These are phyloP conservation scores for Calocybe cyanea DNA, from an alignment of 768 basidiomycete species.

Conservation along the genomic window DNA sequence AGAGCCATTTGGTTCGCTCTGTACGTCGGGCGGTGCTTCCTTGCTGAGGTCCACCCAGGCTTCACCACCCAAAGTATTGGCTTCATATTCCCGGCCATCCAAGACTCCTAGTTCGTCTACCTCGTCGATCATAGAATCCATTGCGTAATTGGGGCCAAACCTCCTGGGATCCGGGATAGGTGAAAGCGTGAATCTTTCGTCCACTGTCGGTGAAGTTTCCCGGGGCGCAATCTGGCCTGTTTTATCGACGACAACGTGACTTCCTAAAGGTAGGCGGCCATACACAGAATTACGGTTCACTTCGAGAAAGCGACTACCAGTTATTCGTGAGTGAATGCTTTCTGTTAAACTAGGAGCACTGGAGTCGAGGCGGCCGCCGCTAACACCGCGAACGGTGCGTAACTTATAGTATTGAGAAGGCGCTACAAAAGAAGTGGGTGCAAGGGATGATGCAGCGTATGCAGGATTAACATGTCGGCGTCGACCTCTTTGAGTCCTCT, in stretches of 20 bases:
- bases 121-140: conserved; percentile 27
- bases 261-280: conserved; percentile 59
- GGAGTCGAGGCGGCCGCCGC: conserved; percentile 52
- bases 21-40: conserved; percentile 38
- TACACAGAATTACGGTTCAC: conserved; percentile 59
- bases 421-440: conserved; percentile 75
- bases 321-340: conserved; percentile 56
- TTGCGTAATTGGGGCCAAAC: conserved; percentile 53
- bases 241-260: conserved; percentile 49
- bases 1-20: conserved; percentile 34
- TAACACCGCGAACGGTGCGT: conserved; percentile 55
- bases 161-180: conserved; percentile 47
- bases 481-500: conserved; percentile 28
- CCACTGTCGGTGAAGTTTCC: conserved; percentile 18
- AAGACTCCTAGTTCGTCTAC: conserved; percentile 35
- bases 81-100: conserved; percentile 14
- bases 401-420: conserved; percentile 80
- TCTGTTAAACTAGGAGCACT: conserved; percentile 47
- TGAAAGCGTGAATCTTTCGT: conserved; percentile 32
- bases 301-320: conserved; percentile 72
- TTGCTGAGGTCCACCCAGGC: conserved; percentile 61
- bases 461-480: conserved; percentile 60
- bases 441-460: conserved; percentile 61
- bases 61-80: conserved; percentile 29
- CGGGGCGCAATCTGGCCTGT: conserved; percentile 44